Evolutionary conservation across 345 rosid species (phyloP).

Genomic region (Murraya koenigii): DNA sequence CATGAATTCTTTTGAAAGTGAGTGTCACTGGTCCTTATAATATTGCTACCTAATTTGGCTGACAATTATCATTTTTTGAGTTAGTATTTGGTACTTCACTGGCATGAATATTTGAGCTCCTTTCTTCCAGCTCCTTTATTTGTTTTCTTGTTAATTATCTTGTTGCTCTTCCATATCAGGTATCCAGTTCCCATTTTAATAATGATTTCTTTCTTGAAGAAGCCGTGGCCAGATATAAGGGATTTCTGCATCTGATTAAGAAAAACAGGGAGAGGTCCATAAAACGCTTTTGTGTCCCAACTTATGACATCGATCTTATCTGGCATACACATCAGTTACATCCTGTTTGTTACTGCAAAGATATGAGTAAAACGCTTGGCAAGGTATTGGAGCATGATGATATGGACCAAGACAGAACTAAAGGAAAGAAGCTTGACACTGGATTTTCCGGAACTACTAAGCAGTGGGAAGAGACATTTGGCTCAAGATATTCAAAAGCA

Average conservation of each 20-base stretch:
- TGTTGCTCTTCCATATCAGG: slow-evolving; percentile 42
- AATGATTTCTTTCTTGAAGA: slow-evolving; percentile 67
- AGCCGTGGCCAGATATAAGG: slow-evolving; percentile 87
- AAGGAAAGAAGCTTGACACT: slow-evolving; percentile 81
- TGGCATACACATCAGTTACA: slow-evolving; percentile 99
- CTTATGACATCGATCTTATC: slow-evolving; percentile 92
- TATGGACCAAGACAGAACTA: slow-evolving; percentile 79
- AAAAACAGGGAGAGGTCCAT: slow-evolving; percentile 68
- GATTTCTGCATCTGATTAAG: slow-evolving; percentile 79
- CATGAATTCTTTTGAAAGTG: neutral
- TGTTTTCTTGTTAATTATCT: neutral
- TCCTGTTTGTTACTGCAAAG: slow-evolving; percentile 67
- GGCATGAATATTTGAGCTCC: neutral
- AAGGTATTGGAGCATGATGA: slow-evolving; percentile 92
- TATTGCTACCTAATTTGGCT: neutral
- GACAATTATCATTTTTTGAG: neutral
- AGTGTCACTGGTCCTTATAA: neutral
- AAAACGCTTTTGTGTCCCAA: slow-evolving; percentile 77
- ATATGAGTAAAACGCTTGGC: slow-evolving; percentile 57
- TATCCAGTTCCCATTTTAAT: slow-evolving; percentile 62
- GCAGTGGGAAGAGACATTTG: slow-evolving; percentile 87
- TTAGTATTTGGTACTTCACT: neutral
- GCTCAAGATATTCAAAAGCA: slow-evolving; percentile 82
- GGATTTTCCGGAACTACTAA: slow-evolving; percentile 83
- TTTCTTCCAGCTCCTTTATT: neutral